These are phyloP conservation scores for Xylaria sp. DNA, from an alignment of 2,329 filamentous ascomycete species.

Conservation along the genomic window DNA sequence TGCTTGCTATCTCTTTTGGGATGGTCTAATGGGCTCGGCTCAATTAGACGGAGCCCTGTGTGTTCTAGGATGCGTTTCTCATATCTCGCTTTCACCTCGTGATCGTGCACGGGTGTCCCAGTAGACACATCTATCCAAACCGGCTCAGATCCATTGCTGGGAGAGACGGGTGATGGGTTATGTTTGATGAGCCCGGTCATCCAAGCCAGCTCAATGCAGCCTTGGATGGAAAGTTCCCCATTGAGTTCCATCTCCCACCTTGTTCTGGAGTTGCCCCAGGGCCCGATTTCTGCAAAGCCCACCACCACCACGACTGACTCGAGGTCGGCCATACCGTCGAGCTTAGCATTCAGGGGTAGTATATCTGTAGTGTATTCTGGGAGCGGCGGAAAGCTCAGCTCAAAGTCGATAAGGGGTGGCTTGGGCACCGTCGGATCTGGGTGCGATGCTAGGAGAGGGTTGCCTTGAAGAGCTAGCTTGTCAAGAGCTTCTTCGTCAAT, in stretches of 20 bases:
- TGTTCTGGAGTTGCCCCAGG: conserved; percentile 71
- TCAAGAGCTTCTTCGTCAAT: conserved; percentile 24
- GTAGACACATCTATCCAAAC: conserved; percentile 51
- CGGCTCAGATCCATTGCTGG: conserved; percentile 66
- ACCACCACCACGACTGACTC: conserved; percentile 42
- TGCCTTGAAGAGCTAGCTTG: conserved; percentile 10
- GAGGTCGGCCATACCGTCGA: conserved; percentile 44
- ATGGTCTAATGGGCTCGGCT: conserved; percentile 28
- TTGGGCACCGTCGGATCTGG: conserved; percentile 1
- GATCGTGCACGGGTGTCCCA: conserved; percentile 33
- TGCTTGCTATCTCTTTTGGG: conserved; percentile 33
- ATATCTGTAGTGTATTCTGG: conserved; percentile 31
- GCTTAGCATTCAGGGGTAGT: conserved; percentile 20
- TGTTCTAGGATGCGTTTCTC: conserved; percentile 37
- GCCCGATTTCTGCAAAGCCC: conserved; percentile 47
- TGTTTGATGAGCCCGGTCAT: conserved; percentile 75
- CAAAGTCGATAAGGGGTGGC: conserved; percentile 48
- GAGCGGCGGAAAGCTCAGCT: conserved; percentile 32
- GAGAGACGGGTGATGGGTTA: conserved; percentile 61
- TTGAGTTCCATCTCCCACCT: conserved; percentile 74
- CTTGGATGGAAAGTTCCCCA: conserved; percentile 70
- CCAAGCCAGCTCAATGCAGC: conserved; percentile 74
- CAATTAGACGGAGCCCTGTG: conserved; percentile 39
- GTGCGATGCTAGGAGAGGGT: conserved; percentile 1
- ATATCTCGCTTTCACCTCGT: conserved; percentile 37